Evolutionary conservation across 805 yeast genomes (phyloP), one percentile per base, ranked within the genome.

Genomic region (Zygoascus tannicola): DNA sequence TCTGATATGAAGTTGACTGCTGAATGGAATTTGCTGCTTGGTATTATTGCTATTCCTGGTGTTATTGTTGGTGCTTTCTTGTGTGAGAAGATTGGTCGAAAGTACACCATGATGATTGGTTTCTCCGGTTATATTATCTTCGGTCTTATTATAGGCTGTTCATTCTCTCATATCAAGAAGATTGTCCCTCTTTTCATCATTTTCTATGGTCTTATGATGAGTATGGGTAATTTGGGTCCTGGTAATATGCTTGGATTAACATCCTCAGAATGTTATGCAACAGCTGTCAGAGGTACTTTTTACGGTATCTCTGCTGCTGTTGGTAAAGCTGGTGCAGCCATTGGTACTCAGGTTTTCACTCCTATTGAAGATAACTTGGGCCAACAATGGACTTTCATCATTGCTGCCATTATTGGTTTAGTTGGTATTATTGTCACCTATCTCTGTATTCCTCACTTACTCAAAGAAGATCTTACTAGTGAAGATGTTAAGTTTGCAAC

Each of bases 271-370:
- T 69, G 76, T 4, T 83, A 70, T 54, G 87, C 92, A 16, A 80
- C 88, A 5, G 82, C 85, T 12, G 76, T 83, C 35, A 70, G 92
- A 61, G 90, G 88, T 32, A 79, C 86, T 0, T 68, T 75, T 40
- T 83, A 83, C 54, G 90, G 90, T 32, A 52, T 83, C 19, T 72
- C 82, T 38, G 92, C 92, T 32, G 92, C 88, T 2, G 66, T 81
- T 39, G 92, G 92, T 45, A 83, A 83, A 60, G 81, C 80, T 21
- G 94, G 92, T 45, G 92, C 90, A n/a, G 87, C 81, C 19, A 78
- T 81, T 18, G 92, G 92, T 22, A 81, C 87, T 20, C 75, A 79
- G 58, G 73, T 73, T 15, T 83, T 84, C 64, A 75, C 78, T 7
- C 82, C 85, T 15, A 81, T 83, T 51, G 76, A 79, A 62, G 61